phyloP scores from a whole-genome alignment of 1,284 basidiomycete genomes.

The Leccinum pallidistipes region DNA sequence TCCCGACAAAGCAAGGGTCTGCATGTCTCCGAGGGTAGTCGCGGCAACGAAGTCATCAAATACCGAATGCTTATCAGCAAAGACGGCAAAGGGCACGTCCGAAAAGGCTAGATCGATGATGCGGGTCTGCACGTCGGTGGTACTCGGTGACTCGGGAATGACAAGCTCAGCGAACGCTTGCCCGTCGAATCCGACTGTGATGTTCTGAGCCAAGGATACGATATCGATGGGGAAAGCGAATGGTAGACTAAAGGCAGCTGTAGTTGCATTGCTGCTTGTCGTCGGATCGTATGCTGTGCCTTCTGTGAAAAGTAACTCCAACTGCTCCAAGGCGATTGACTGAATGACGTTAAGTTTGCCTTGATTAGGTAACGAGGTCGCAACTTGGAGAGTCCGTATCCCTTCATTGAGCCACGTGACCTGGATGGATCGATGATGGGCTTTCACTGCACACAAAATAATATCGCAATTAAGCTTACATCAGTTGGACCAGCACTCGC shows the following conservation, averaged over 20 bases:
- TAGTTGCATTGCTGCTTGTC: constrained; percentile 60
- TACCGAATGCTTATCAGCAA: constrained; percentile 47
- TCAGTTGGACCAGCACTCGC: constrained; percentile 62
- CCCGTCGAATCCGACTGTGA: constrained; percentile 56
- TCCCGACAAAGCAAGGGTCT: constrained; percentile 60
- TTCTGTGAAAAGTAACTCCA: constrained; percentile 62
- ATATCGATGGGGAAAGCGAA: constrained; percentile 76
- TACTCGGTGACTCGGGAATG: constrained; percentile 59
- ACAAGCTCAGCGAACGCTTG: constrained; percentile 61
- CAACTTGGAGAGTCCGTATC: constrained; percentile 65
- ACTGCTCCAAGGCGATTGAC: constrained; percentile 62
- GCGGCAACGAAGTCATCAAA: constrained; percentile 72
- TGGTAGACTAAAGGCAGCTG: constrained; percentile 66
- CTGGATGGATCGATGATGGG: constrained; percentile 30
- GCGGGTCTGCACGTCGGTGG: constrained; percentile 63
- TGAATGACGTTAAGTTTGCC: constrained; percentile 67
- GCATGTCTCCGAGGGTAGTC: constrained; percentile 52
- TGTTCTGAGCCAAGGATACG: constrained; percentile 58
- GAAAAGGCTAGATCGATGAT: constrained; percentile 65
- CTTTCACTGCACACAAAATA: constrained; percentile 9
- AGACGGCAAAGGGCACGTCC: constrained; percentile 61
- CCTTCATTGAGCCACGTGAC: constrained; percentile 78
- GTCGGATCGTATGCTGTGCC: constrained; percentile 56
- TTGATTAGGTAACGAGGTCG: constrained; percentile 64
- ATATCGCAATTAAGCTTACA: constrained; percentile 36